Evolutionary conservation across 148 eudicot species (phyloP).

Genomic region (Persicaria maculosa): DNA sequence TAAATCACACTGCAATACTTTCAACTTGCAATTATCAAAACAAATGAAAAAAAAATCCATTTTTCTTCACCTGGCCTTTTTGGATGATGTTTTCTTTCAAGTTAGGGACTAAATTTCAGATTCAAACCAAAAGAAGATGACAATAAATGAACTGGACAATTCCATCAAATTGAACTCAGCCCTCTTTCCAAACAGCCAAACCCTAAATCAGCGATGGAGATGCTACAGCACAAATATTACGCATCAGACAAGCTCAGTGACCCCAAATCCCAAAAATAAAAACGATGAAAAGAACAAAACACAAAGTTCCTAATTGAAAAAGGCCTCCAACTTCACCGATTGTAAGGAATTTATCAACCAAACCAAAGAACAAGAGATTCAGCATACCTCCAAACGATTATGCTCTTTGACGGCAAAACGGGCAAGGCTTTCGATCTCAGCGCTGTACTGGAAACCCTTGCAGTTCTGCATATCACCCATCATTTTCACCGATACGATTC

Average conservation of each 20-base stretch:
- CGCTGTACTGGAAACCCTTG: not conserved
- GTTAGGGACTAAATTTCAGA: not conserved
- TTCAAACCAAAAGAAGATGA: not conserved
- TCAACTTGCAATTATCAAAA: not conserved
- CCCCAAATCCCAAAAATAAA: not conserved
- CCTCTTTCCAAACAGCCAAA: not conserved
- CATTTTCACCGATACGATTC: not conserved
- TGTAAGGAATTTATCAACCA: not conserved
- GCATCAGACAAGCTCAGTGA: not conserved
- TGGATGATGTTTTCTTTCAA: not conserved
- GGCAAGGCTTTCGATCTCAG: constrained; percentile 9
- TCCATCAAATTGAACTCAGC: not conserved
- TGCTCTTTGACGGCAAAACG: constrained; percentile 15
- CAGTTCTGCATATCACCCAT: not conserved
- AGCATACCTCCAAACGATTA: constrained; percentile 11
- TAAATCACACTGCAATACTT: not conserved
- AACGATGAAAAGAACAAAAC: not conserved
- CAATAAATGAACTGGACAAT: not conserved
- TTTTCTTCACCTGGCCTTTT: not conserved
- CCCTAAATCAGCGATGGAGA: not conserved
- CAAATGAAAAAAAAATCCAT: not conserved
- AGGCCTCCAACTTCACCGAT: not conserved
- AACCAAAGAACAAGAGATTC: not conserved
- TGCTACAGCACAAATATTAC: not conserved
- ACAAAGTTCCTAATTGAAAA: not conserved